Base-by-base conservation (phyloP, 257 asterid genomes). In the Cynanchum wilfordii region DNA sequence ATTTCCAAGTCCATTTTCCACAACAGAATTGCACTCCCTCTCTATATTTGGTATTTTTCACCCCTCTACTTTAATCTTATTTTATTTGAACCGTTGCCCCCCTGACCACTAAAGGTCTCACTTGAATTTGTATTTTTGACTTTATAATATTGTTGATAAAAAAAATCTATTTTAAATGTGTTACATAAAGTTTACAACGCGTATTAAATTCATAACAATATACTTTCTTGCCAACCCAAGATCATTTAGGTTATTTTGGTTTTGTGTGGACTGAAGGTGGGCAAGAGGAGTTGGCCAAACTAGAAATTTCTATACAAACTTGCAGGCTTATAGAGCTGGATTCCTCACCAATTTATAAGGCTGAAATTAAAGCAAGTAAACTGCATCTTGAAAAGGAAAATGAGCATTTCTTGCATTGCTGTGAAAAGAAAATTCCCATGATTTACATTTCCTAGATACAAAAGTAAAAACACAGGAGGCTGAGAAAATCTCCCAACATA, bases 401-500 rank as follows among this genome's bases (percentile, higher is more conserved):
- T 15, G 66, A 27, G 22, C 10, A 13, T 13, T 38, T 38, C 6
- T 7, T 27, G 38, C 3, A 11, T 13, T 27, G 20, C 42, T 25
- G 19, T 58, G 3, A 17, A 52, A 52, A 20, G 7, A 20, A 22
- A 40, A 40, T 40, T n/a, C 13, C 19, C 36, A 10, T 66, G 55
- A 4, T 66, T 66, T 66, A 42, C 70, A 66, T 22, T 33, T n/a
- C 36, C 24, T n/a, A 42, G 70, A 5, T 40, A 67, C 71, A 45
- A 44, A 8, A 67, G 15, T 25, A 19, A 47, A 47, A 10, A 47
- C 7, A 47, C n/a, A 25, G 44, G 24, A 49, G 52, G 17, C 54
- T 11, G 8, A 22, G 29, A 66, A 15, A 13, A 68, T 68, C 55
- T 45, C 13, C 9, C 20, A 52, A 52, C n/a, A 16, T 52, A 59